These are phyloP conservation scores for Euphrasia confusa DNA, from an alignment of 257 asterid species.

Conservation along the genomic window DNA sequence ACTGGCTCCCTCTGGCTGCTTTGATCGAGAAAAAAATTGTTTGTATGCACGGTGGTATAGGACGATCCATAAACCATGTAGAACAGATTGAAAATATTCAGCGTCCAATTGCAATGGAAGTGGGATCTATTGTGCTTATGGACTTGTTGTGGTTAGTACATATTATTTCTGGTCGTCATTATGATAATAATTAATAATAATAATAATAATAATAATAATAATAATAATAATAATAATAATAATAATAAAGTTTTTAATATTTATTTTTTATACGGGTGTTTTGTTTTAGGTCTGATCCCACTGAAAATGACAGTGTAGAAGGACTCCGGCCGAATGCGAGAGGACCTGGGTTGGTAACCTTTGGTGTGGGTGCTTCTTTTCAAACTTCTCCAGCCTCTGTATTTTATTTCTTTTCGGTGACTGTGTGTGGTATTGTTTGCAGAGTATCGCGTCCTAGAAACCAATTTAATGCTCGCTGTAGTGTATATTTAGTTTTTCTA, in stretches of 20 bases:
- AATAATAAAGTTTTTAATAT: slow-evolving; percentile 17
- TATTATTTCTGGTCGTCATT: slow-evolving; percentile 14
- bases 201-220: slow-evolving; percentile 3
- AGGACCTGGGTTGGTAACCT: slow-evolving; percentile 99
- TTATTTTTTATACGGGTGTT: slow-evolving; percentile 17
- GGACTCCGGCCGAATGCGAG: slow-evolving; percentile 98
- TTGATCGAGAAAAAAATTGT: slow-evolving; percentile 90
- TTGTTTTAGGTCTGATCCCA: slow-evolving; percentile 92
- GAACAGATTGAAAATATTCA: slow-evolving; percentile 94
- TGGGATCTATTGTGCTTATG: slow-evolving; percentile 96
- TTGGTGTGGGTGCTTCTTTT: slow-evolving; percentile 68
- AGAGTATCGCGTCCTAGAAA: too few species aligned
- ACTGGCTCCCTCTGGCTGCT: slow-evolving; percentile 99
- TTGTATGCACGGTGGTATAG: slow-evolving; percentile 99
- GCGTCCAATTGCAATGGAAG: slow-evolving; percentile 99
- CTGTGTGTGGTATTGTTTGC: background rate
- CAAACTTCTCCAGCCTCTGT: background rate
- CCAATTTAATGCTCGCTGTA: too few species aligned
- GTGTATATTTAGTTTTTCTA: too few species aligned
- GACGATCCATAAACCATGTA: slow-evolving; percentile 92
- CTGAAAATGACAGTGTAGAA: slow-evolving; percentile 99
- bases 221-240: background rate
- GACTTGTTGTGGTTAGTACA: slow-evolving; percentile 83
- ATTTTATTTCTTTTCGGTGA: slow-evolving; percentile 12
- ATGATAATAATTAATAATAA: background rate